Conservation (phyloP, 805 yeast genomes). For the Candida sanyiensis region DNA sequence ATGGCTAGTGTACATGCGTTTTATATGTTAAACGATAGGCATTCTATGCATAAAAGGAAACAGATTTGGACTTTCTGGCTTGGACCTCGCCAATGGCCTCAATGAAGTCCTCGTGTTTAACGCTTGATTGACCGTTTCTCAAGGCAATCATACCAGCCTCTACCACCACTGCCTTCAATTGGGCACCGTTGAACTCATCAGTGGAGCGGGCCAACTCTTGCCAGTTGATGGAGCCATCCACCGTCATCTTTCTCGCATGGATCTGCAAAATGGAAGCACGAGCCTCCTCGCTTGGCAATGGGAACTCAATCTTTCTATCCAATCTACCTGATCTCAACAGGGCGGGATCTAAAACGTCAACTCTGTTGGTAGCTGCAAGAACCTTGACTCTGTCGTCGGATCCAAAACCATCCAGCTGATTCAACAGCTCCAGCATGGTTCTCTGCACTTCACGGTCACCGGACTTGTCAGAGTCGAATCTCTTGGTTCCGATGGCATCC, state of each 20-base stretch:
- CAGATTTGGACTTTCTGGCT: constrained; percentile 92
- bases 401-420: constrained; percentile 97
- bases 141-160: constrained; percentile 99
- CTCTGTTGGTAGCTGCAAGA: constrained; percentile 96
- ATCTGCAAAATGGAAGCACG: constrained; percentile 95
- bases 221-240: constrained; percentile 92
- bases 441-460: constrained; percentile 99
- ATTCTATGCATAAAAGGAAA: constrained; percentile 85
- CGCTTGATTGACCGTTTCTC: constrained; percentile 85
- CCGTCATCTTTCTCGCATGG: constrained; percentile 95
- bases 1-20: no score
- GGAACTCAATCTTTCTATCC: constrained; percentile 97
- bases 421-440: constrained; percentile 96
- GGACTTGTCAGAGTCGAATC: constrained; percentile 94
- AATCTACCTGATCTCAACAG: constrained; percentile 93
- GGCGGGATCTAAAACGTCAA: constrained; percentile 98
- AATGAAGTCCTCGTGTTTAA: constrained; percentile 95
- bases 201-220: constrained; percentile 96
- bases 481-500: constrained; percentile 97
- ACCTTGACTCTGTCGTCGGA: constrained; percentile 97
- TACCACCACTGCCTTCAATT: constrained; percentile 95
- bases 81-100: constrained; percentile 98
- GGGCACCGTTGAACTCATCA: constrained; percentile 99
- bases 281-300: constrained; percentile 95
- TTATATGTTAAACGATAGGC: no score